Evolutionary conservation across 2,329 filamentous ascomycete genomes (phyloP), one percentile per base, ranked within the genome.

Genomic region (Aspergillus pseudoviridinutans): DNA sequence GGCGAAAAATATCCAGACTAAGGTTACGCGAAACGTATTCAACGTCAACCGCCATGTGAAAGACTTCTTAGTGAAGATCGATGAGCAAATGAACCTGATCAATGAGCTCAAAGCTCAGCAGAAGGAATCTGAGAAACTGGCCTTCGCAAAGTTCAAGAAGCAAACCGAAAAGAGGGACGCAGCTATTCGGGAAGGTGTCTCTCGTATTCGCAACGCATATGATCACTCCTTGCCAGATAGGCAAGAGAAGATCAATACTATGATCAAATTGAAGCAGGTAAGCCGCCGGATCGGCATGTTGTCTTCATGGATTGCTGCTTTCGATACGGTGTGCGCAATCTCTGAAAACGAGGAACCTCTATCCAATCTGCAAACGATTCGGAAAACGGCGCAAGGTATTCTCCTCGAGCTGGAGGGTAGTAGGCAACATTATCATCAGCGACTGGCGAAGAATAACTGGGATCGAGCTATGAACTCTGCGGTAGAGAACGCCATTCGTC

Each of bases 41-140:
- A 99, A 99, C 73, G 94, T 99, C 62, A 97, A 99, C 74, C 89
- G 94, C 60, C 94, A 99, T 76, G 94, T 99, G 69, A 99, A 99
- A 79, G 94, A 99, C 76, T 99, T 96, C 77, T 78, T 99, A 72
- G 94, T 97, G 80, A 97, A 97, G 82, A 99, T 99, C 68, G 93
- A 99, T 71, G 94, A 99, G 77, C 93, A 99, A 73, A 92, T 96
- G 83, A 88, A 87, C n/a, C 77, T 97, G 69, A 99, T 99, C 74
- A 96, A 96, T 66, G 92, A 97, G 72, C 84, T 99, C 55, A 92
- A 94, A 77, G 89, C 89, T 27, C 91, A 97, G 73, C 91, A 96
- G 71, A 95, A 92, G 72, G 90, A 97, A 56, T 88, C 88, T 4
- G 94, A 97, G 70, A 84, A 84, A 41, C 80, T 86, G 3, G 92